Evolutionary conservation across 768 basidiomycete genomes (phyloP), one percentile per base, ranked within the genome.

Genomic region (Tylopilus subfusipes): DNA sequence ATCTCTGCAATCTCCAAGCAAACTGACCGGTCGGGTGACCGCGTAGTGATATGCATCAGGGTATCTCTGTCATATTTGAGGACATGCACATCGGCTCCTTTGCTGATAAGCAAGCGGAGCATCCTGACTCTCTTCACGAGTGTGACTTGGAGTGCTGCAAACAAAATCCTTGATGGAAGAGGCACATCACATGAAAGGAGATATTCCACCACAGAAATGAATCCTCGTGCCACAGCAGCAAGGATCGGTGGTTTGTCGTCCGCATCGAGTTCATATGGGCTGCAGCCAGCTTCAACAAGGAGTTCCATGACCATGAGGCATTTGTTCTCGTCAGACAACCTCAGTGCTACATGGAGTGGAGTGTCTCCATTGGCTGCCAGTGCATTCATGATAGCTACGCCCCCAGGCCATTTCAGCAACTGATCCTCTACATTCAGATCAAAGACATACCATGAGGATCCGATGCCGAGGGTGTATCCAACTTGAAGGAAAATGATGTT

Each of bases 311-410:
- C 18, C 1, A 7, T 2, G 3, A 59, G 48, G 24, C 57, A 59
- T 3, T 11, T 14, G 8, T 27, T 46, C 19, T 59, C 58, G 24
- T 59, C 44, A 8, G 33, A 29, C 9, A 50, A 2, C 27, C 6
- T 42, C 38, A 58, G 40, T 2, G 46, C 50, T 4, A 58, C 1
- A 9, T 59, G 58, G 0, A 59, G 36, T 1, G 43, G 58, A 8
- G 58, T 53, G 22, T 59, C 56, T 5, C 58, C 58, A 14, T 59
- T 58, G 12, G 6, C 8, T 9, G 48, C 31, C 13, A 59, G 1
- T 0, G 33, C 25, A 43, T 50, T 25, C 3, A 18, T 4, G 2
- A 56, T 29, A 10, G 14, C 58, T 60, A 7, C 0, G 18, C 5
- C 0, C n/a, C n/a, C n/a, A n/a, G n/a, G n/a, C 7, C 11, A 12